A percentile compares a stretch with the other conserved stretches of the same genome.
Evolutionary conservation across 805 yeast genomes (phyloP).

Genomic region (Metschnikowia kofuensis): DNA sequence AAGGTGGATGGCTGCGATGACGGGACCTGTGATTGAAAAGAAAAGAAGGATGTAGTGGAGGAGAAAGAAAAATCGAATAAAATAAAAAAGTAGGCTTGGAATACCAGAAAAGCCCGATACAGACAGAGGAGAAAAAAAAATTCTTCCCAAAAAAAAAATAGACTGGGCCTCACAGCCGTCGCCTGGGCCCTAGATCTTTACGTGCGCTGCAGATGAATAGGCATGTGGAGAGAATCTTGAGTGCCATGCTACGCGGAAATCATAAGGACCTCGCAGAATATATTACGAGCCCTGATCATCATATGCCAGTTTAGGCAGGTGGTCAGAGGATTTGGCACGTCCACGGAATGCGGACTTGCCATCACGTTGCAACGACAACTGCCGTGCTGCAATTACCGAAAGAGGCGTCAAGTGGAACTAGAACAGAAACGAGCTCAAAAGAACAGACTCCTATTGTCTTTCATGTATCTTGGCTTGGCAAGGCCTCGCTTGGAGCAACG

Average conservation of each 20-base stretch:
- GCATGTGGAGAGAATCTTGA: conserved; percentile 6
- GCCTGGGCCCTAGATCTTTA: background rate
- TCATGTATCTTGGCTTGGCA: no score
- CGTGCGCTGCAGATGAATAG: conserved; percentile 1
- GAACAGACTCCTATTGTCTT: no score
- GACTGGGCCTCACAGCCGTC: background rate
- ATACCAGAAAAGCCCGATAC: background rate
- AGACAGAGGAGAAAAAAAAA: background rate
- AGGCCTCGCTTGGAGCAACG: no score
- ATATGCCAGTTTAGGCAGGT: background rate
- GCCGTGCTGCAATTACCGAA: no score
- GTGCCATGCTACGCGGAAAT: conserved; percentile 9
- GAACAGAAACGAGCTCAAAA: no score
- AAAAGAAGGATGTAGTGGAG: background rate
- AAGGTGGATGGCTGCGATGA: background rate
- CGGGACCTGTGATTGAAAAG: background rate
- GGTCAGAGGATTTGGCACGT: background rate
- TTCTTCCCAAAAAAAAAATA: background rate
- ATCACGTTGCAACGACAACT: no score
- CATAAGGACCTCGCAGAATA: conserved; percentile 1
- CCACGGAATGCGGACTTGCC: no score
- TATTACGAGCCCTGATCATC: conserved; percentile 4
- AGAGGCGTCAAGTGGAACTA: no score
- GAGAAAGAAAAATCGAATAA: background rate
- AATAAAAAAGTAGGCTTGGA: background rate